Evolutionary conservation across 2,329 filamentous ascomycete species (phyloP).

Genomic region (Penicillium brevicompactum): DNA sequence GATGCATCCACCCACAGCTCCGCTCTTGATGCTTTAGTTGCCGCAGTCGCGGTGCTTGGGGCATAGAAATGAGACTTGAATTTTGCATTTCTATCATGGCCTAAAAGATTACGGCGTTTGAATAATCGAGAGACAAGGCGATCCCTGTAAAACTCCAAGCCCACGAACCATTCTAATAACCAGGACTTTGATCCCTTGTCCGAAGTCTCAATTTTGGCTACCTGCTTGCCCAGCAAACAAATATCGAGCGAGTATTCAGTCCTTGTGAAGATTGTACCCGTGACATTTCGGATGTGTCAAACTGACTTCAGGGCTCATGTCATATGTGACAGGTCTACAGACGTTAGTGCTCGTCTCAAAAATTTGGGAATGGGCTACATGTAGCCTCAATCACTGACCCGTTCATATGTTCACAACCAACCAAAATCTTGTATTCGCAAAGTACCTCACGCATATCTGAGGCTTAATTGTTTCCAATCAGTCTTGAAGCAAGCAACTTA

Average conservation of each 20-base stretch:
- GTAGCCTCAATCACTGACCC: conserved; percentile 18
- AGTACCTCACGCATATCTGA: conserved; percentile 20
- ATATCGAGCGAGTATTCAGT: too few species aligned
- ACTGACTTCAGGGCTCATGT: not conserved
- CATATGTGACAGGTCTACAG: conserved; percentile 6
- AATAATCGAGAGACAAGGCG: too few species aligned
- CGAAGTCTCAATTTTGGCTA: too few species aligned
- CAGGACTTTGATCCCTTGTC: too few species aligned
- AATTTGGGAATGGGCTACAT: not conserved
- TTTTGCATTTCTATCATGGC: not conserved
- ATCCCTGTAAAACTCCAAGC: too few species aligned
- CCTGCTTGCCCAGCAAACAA: too few species aligned
- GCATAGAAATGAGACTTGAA: not conserved
- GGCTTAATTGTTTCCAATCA: conserved; percentile 24
- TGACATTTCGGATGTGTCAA: conserved; percentile 11
- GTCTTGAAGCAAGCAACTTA: conserved; percentile 21
- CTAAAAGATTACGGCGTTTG: too few species aligned
- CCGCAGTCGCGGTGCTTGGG: conserved; percentile 45
- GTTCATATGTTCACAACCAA: conserved; percentile 19
- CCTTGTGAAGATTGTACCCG: too few species aligned
- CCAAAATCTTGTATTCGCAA: not conserved
- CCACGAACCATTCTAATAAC: too few species aligned
- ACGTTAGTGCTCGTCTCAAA: conserved; percentile 4
- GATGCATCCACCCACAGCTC: conserved; percentile 65
- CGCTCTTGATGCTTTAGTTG: conserved; percentile 68